phyloP scores from a whole-genome alignment of 805 yeast genomes.

The Myxozyma neotropica region DNA sequence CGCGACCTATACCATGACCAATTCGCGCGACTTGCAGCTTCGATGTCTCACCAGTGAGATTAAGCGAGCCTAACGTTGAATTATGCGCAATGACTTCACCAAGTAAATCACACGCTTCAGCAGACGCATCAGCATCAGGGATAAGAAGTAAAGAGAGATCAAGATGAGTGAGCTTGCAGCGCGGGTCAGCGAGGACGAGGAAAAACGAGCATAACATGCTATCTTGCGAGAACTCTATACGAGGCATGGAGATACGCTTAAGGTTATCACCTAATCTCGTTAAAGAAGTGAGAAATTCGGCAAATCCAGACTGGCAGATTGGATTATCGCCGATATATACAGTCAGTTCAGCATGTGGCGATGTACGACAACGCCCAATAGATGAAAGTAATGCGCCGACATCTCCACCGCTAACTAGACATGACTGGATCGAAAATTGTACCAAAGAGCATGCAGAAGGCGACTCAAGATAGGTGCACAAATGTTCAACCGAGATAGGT shows the following conservation, averaged over 20 bases:
- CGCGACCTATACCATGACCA: conserved; percentile 34
- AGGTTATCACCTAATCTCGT: conserved; percentile 12
- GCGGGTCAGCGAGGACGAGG: conserved; percentile 19
- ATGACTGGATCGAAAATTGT: conserved; percentile 35
- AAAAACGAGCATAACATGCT: conserved; percentile 27
- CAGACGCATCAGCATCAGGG: conserved; percentile 37
- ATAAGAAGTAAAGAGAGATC: conserved; percentile 35
- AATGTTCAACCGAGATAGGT: conserved; percentile 27
- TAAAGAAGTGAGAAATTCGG: conserved; percentile 17
- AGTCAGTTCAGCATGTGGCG: conserved; percentile 23
- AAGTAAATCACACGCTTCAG: conserved; percentile 31
- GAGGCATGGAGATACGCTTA: conserved; percentile 32
- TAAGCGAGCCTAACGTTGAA: conserved; percentile 22
- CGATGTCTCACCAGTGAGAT: conserved; percentile 36
- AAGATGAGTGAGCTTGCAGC: conserved; percentile 30
- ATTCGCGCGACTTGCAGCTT: conserved; percentile 37
- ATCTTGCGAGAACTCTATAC: conserved; percentile 33
- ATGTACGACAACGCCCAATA: conserved; percentile 19
- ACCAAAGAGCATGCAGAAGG: conserved; percentile 22
- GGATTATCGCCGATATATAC: conserved; percentile 35
- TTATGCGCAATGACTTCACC: conserved; percentile 36
- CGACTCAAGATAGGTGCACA: conserved; percentile 22
- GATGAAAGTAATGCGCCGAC: conserved; percentile 31
- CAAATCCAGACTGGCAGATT: conserved; percentile 24
- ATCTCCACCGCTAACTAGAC: conserved; percentile 31